Evolutionary conservation across 176 grass and related monocot species (phyloP).

Genomic region (Paspalum notatum): DNA sequence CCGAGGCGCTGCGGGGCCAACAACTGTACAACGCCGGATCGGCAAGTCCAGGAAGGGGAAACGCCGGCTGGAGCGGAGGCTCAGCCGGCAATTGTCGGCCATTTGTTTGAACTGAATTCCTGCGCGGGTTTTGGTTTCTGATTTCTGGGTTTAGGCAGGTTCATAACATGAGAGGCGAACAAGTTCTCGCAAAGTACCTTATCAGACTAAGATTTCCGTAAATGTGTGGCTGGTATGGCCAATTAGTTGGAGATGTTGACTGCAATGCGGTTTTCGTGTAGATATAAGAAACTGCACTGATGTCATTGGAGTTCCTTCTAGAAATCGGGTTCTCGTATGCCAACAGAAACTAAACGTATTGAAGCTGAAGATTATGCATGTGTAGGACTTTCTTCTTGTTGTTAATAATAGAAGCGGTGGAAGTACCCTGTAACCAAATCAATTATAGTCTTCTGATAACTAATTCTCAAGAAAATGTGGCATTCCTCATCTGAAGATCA

Average conservation of each 20-base stretch:
- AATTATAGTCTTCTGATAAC: too few species aligned
- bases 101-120: too few species aligned
- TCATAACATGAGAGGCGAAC: slow-evolving; percentile 22
- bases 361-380: background rate
- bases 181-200: slow-evolving; percentile 59
- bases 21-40: too few species aligned
- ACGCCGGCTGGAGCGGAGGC: too few species aligned
- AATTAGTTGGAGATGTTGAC: slow-evolving; percentile 72
- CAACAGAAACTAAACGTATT: background rate
- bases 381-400: background rate
- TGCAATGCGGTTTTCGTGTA: slow-evolving; percentile 68
- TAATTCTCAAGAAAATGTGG: background rate
- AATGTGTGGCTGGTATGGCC: slow-evolving; percentile 58
- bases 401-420: too few species aligned
- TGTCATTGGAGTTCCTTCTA: background rate
- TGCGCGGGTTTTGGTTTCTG: slow-evolving; percentile 11
- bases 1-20: too few species aligned
- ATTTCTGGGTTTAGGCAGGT: slow-evolving; percentile 51
- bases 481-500: background rate
- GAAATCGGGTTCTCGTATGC: slow-evolving; percentile 10
- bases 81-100: too few species aligned
- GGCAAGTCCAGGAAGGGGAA: too few species aligned
- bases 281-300: slow-evolving; percentile 49
- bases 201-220: slow-evolving; percentile 77
- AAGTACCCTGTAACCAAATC: background rate